phyloP scores from a whole-genome alignment of 768 basidiomycete genomes.

The Boletus subcaerulescens region DNA sequence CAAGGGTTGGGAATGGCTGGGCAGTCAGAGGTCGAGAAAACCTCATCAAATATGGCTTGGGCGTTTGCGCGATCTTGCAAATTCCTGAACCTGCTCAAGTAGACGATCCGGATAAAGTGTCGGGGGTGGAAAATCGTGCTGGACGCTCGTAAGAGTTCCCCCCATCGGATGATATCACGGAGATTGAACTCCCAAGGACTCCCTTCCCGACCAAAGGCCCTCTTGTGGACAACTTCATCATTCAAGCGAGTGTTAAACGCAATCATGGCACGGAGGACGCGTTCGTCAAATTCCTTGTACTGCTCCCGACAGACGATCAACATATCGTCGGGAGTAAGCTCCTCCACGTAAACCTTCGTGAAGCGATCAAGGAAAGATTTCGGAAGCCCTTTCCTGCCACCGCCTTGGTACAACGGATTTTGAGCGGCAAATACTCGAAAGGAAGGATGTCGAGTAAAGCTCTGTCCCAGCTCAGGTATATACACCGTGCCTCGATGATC shows the following conservation, averaged over 20 bases:
- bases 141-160: conserved; percentile 46
- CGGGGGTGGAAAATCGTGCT: conserved; percentile 45
- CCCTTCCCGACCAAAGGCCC: conserved; percentile 73
- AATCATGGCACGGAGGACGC: conserved; percentile 71
- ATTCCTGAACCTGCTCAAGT: conserved; percentile 84
- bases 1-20: conserved; percentile 40
- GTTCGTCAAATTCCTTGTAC: conserved; percentile 57
- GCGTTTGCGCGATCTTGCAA: conserved; percentile 59
- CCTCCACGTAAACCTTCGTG: conserved; percentile 94
- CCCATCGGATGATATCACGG: conserved; percentile 91
- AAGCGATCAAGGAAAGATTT: conserved; percentile 98
- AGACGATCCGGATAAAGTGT: conserved; percentile 67
- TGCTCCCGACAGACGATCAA: conserved; percentile 72
- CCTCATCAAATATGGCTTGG: conserved; percentile 48
- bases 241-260: conserved; percentile 72
- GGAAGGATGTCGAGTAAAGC: conserved; percentile 84
- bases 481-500: conserved; percentile 95
- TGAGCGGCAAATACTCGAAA: conserved; percentile 98
- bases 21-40: conserved; percentile 38
- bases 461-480: conserved; percentile 90
- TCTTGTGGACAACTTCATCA: conserved; percentile 58
- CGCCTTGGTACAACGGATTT: conserved; percentile 94
- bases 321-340: conserved; percentile 75
- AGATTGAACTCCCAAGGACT: conserved; percentile 98
- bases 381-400: conserved; percentile 94